These are phyloP conservation scores for Globisporangium recalcitrans DNA, from an alignment of 352 stramenopile species.

Conservation along the genomic window DNA sequence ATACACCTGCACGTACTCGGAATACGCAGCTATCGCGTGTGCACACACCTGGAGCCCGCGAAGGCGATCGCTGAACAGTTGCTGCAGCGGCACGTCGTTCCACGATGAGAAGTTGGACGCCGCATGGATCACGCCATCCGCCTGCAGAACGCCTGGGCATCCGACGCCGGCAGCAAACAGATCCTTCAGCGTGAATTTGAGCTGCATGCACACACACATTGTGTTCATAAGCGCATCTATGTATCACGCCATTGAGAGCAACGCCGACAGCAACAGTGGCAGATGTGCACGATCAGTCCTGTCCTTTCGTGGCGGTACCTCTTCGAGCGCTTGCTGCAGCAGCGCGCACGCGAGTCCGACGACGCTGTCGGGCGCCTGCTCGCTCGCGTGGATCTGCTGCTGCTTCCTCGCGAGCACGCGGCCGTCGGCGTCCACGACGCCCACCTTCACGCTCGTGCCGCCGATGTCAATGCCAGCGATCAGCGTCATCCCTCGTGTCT, in stretches of 20 bases:
- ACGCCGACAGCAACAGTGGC: no score
- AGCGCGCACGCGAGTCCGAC: conserved; percentile 41
- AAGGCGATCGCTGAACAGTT: conserved; percentile 41
- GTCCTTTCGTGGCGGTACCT: no score
- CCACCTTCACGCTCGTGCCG: conserved; percentile 68
- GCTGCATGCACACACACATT: conserved; percentile 7
- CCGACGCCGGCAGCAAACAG: conserved; percentile 52
- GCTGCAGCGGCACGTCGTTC: conserved; percentile 52
- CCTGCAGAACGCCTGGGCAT: conserved; percentile 52
- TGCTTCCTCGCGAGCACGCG: conserved; percentile 45
- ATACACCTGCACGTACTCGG: background rate
- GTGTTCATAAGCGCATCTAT: no score
- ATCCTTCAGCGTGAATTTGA: conserved; percentile 16
- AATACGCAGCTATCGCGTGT: conserved; percentile 3
- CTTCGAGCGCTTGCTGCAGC: conserved; percentile 36
- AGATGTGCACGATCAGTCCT: no score
- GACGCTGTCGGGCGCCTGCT: conserved; percentile 41
- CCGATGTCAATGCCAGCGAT: conserved; percentile 72
- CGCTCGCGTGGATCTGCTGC: conserved; percentile 31
- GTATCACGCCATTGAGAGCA: no score
- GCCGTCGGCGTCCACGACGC: conserved; percentile 47
- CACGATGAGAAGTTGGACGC: conserved; percentile 71
- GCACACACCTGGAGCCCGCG: conserved; percentile 14
- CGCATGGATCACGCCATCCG: conserved; percentile 48
- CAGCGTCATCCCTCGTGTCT: conserved; percentile 18